Evolutionary conservation across 2,329 filamentous ascomycete species (phyloP), one percentile per base, ranked within the genome.

Genomic region (Microdochium paspali): DNA sequence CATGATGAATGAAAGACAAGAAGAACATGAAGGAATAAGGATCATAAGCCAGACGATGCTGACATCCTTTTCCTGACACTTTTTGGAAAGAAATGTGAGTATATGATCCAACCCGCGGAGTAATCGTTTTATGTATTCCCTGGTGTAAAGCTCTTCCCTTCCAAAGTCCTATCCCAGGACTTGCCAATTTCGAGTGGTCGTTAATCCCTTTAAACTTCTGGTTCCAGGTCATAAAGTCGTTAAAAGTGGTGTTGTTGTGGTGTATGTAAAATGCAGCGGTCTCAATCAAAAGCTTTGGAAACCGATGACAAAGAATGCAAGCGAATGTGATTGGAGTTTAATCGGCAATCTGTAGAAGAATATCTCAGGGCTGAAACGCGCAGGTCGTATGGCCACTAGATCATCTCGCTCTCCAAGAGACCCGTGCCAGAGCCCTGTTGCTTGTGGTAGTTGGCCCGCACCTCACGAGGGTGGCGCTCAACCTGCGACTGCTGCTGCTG

Each of bases 371-470:
- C n/a, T n/a, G n/a, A n/a, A n/a, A n/a, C n/a, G n/a, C n/a, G n/a
- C n/a, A n/a, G n/a, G n/a, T n/a, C n/a, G n/a, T n/a, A n/a, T n/a
- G n/a, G n/a, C n/a, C n/a, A n/a, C 61, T 63, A 80, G 53, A 80
- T 74, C 73, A 81, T 74, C 62, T 80, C 76, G 58, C 68, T 76
- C 47, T 65, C 65, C 53, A 76, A 68, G 30, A 80, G 60, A 1
- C 77, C 77, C 12, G 74, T 80, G 25, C 71, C 68, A 43, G 70
- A 65, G 48, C 68, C 66, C 42, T 69, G 56, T 49, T 55, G 60
- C 47, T 62, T 56, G 47, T 61, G 61, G 52, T 66, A 61, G 31
- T 64, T 61, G 26, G 60, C 60, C 4, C 60, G 55, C 47, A 66
- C 61, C 49, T 76, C 61, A 44, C 61, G 60, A n/a, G 61, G 61